phyloP scores from a whole-genome alignment of 495 filamentous ascomycete species.

The Hypoxylon lienhwacheense region DNA sequence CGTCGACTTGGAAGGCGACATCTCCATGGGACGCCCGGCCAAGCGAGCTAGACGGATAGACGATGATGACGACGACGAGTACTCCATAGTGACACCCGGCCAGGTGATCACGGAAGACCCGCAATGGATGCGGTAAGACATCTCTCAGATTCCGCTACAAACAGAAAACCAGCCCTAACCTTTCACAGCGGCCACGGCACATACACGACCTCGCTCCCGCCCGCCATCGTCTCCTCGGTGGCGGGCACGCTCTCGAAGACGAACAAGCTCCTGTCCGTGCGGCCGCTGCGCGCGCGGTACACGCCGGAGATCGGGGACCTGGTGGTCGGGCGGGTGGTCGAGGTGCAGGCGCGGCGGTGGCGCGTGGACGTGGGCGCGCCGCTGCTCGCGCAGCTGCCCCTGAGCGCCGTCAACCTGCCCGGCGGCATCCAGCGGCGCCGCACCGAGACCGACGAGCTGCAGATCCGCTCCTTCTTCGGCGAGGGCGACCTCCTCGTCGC shows the following conservation, averaged over 20 bases:
- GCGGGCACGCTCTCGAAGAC: slow-evolving; percentile 85
- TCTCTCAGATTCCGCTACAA: slow-evolving; percentile 4
- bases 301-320: slow-evolving; percentile 94
- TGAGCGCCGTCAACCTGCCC: slow-evolving; percentile 89
- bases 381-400: slow-evolving; percentile 76
- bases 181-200: slow-evolving; percentile 76
- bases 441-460: slow-evolving; percentile 91
- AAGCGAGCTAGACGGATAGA: slow-evolving; percentile 36
- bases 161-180: slow-evolving; percentile 5
- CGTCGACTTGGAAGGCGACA: slow-evolving; percentile 65
- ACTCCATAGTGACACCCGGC: slow-evolving; percentile 81
- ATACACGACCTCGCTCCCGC: slow-evolving; percentile 60
- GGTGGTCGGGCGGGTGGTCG: slow-evolving; percentile 88
- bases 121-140: slow-evolving; percentile 88
- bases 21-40: slow-evolving; percentile 54
- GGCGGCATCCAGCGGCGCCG: slow-evolving; percentile 89
- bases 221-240: slow-evolving; percentile 79
- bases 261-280: slow-evolving; percentile 92
- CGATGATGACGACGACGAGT: no score
- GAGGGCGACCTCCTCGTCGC: slow-evolving; percentile 90
- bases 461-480: slow-evolving; percentile 88
- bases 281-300: slow-evolving; percentile 89
- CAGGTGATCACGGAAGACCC: slow-evolving; percentile 85
- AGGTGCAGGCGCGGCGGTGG: slow-evolving; percentile 89
- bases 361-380: slow-evolving; percentile 88